A percentile compares a stretch with the other conserved stretches of the same genome.
Conservation (phyloP, 2,329 filamentous ascomycete species). For the Stagonosporopsis chrysanthemi region DNA sequence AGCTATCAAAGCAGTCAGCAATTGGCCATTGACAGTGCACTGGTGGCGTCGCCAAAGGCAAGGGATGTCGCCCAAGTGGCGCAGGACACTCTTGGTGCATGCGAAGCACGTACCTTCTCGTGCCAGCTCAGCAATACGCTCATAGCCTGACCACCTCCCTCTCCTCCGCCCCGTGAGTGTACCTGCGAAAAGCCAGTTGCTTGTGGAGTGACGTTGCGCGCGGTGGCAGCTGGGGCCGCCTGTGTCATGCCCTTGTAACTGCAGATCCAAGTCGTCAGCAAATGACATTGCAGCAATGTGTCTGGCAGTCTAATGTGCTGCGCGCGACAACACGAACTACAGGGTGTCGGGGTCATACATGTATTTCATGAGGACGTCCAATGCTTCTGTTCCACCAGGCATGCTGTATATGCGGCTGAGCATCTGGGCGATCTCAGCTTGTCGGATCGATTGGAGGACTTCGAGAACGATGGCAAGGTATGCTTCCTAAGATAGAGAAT, state of each 20-base stretch:
- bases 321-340: too few species aligned
- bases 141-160: constrained; percentile 86
- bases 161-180: constrained; percentile 63
- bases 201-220: constrained; percentile 70
- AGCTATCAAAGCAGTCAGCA: constrained; percentile 56
- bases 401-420: constrained; percentile 80
- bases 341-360: constrained; percentile 68
- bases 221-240: constrained; percentile 37
- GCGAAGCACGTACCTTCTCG: constrained; percentile 71
- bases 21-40: neutral
- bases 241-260: constrained; percentile 89
- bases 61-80: neutral
- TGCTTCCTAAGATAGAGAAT: constrained; percentile 67
- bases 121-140: constrained; percentile 98
- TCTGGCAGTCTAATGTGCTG: neutral
- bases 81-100: neutral
- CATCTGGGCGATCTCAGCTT: constrained; percentile 92
- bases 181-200: constrained; percentile 89
- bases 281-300: neutral
- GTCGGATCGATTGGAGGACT: constrained; percentile 94
- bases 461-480: constrained; percentile 90
- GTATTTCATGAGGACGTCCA: constrained; percentile 98
- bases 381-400: constrained; percentile 80
- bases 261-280: constrained; percentile 13
- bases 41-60: neutral